Evolutionary conservation across 805 yeast species (phyloP), one percentile per base, ranked within the genome.

Genomic region (Hanseniaspora guilliermondii): DNA sequence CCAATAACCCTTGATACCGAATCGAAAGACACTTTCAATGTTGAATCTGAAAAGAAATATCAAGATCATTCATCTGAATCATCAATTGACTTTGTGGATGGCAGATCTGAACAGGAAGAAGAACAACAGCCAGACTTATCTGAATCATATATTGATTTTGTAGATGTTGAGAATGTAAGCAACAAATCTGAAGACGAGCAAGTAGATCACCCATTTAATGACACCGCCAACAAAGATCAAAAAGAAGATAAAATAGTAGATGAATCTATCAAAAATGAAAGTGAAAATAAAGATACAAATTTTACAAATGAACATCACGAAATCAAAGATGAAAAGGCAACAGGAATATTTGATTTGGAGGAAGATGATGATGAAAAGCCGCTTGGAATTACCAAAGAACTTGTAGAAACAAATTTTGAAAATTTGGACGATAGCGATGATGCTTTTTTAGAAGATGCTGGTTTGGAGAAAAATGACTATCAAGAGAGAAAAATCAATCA

Each of bases 401-500:
- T 9, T 6, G 24, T 39, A 4, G 66, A 70, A 3, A 73, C 69
- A 30, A 78, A 75, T 55, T 8, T 5, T 19, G 48, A 37, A 38
- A 38, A 22, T 12, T 19, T n/a, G 41, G 47, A 56, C 24, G 45
- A 27, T 9, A 25, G 21, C 33, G 53, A 46, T 21, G 32, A 39
- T 16, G 49, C 44, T 27, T 52, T 52, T 25, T 44, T 44, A n/a
- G 35, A 27, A 4, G 24, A 27, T 3, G 36, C 16, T 7, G 24
- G 25, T 16, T 1, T 9, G 9, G 17, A 39, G 17, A 39, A 16
- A 9, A 22, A 39, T 1, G 42, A 27, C 4, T 17, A 17, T 12
- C 17, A 22, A 14, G 42, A 22, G 22, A 14, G 12, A 22, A 39
- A 22, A 25, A 22, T 60, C 0, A 64, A 76, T 35, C 85, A 81